Evolutionary conservation across 1,139 yeast genomes (phyloP).

Genomic region (Trichomonascaceae sp.): DNA sequence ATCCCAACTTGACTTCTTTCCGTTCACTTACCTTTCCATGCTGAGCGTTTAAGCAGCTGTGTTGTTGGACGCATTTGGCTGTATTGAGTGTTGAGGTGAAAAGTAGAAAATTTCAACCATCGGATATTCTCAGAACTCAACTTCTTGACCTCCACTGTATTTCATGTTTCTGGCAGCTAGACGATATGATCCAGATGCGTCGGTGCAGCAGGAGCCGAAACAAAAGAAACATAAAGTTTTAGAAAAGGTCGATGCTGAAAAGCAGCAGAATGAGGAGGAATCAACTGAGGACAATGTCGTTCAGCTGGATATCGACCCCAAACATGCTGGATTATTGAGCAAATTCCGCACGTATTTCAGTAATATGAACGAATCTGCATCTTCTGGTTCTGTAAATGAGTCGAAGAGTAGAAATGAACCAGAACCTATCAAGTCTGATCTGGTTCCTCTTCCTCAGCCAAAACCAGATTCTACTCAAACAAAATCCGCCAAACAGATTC

Average conservation of each 20-base stretch:
- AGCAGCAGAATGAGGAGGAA: background rate
- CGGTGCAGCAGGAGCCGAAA: background rate
- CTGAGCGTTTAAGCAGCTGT: constrained; percentile 57
- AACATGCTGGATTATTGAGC: constrained; percentile 17
- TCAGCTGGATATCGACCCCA: constrained; percentile 14
- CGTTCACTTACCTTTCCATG: constrained; percentile 56
- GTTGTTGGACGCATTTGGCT: constrained; percentile 53
- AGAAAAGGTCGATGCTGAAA: constrained; percentile 3
- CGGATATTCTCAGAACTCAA: background rate
- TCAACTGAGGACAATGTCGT: background rate
- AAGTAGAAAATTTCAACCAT: constrained; percentile 5
- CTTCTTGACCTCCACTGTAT: background rate
- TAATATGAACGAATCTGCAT: constrained; percentile 1
- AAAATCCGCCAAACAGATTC: constrained; percentile 1
- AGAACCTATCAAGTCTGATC: constrained; percentile 32
- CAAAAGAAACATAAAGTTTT: constrained; percentile 13
- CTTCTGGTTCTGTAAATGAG: background rate
- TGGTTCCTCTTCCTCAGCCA: constrained; percentile 74
- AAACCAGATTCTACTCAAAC: constrained; percentile 1
- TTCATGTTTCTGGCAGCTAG: constrained; percentile 19
- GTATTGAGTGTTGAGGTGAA: constrained; percentile 9
- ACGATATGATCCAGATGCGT: constrained; percentile 20
- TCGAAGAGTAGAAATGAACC: constrained; percentile 1
- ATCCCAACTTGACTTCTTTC: constrained; percentile 14
- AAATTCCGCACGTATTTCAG: constrained; percentile 14